Evolutionary conservation across 2,329 filamentous ascomycete species (phyloP), one percentile per base, ranked within the genome.

Genomic region (Elsinoe batatas): DNA sequence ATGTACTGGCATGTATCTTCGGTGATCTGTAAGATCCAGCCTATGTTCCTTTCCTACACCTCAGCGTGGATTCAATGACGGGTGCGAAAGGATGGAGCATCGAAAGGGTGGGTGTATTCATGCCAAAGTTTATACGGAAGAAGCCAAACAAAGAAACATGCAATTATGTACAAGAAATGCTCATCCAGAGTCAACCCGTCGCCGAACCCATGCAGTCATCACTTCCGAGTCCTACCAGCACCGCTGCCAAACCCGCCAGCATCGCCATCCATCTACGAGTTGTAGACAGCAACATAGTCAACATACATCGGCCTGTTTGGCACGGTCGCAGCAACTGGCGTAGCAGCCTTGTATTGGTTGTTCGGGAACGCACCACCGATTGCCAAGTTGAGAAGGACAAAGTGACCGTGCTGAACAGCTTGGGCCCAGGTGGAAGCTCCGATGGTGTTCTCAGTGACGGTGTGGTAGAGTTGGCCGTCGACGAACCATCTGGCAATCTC

Each of bases 291-390:
- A 13, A 63, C 61, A 59, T 63, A 63, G 43, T 63, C 61, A 15
- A 63, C 56, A 17, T 55, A 55, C 61, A 63, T 63, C 36, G 56
- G 35, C 40, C 54, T 43, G 13, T 60, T 61, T 7, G 54, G 44
- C 3, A 62, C 57, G 3, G 61, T 63, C 5, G 12, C 35, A n/a
- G 53, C 33, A 26, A 57, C 60, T 26, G 65, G 65, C 32, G 65
- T 67, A n/a, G 57, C 58, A 18, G 43, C 51, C 12, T 64, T 64
- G 42, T 59, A 59, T 3, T 63, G 54, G 4, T 61, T 63, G 54
- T 65, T 60, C 1, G 65, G 65, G 57, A 64, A 67, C 2, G 59
- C 46, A 8, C 65, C 65, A 3, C 65, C 65, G 36, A 67, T 64
- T 5, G 65, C 65, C 8, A 67, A 53, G 40, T 67, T 65, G 35